phyloP scores from a whole-genome alignment of 2,329 filamentous ascomycete genomes.

The Penicillium sp. region DNA sequence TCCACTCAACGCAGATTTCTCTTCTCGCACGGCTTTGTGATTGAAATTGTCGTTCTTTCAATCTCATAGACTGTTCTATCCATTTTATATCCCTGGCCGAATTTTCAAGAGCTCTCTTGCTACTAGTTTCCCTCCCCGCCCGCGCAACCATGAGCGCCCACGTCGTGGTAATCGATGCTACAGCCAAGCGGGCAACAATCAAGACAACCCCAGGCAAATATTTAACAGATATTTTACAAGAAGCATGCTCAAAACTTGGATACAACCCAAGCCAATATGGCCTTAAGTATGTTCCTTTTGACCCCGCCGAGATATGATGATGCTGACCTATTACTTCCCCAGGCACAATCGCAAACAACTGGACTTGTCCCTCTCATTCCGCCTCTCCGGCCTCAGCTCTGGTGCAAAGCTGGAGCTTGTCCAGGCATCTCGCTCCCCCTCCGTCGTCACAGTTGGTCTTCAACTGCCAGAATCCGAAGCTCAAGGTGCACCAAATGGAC shows the following conservation, averaged over 20 bases:
- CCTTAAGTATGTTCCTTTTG: constrained; percentile 64
- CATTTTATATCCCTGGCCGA: not conserved
- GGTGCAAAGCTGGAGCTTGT: constrained; percentile 94
- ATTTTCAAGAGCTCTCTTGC: not conserved
- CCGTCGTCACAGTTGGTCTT: constrained; percentile 83
- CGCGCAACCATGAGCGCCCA: constrained; percentile 71
- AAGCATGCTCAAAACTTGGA: constrained; percentile 82
- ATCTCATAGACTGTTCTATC: constrained; percentile 1
- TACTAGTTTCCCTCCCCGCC: constrained; percentile 1
- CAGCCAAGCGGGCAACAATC: constrained; percentile 73
- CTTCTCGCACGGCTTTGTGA: constrained; percentile 5
- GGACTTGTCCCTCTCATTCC: constrained; percentile 80
- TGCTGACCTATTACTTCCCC: constrained; percentile 9
- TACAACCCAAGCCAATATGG: constrained; percentile 71
- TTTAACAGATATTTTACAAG: constrained; percentile 79
- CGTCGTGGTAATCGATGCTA: constrained; percentile 81
- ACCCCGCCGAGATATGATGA: not conserved
- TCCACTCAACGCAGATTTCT: not conserved
- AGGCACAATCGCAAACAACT: constrained; percentile 82
- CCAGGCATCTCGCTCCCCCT: constrained; percentile 78
- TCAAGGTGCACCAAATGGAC: constrained; percentile 60
- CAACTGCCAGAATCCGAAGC: constrained; percentile 75
- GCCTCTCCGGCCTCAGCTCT: constrained; percentile 75
- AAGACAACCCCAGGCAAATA: constrained; percentile 81
- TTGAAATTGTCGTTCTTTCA: constrained; percentile 9